Conservation (phyloP, 192 early-diverging fungal species). For the Backusella morwellensis region DNA sequence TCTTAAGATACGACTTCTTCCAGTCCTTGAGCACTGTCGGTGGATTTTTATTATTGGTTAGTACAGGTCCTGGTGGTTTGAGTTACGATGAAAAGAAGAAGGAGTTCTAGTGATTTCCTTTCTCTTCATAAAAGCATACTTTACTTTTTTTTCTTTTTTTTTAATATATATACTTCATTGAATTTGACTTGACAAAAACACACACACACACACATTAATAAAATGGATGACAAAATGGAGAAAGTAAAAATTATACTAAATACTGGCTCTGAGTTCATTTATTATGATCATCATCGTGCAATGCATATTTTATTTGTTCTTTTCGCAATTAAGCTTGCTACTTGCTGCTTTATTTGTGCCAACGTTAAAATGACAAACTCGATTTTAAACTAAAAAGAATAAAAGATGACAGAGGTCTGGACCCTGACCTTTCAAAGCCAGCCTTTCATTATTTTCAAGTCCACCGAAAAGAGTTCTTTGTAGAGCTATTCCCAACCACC, state of each 20-base stretch:
- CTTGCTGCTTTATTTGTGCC: neutral
- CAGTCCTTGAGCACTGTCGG: slow-evolving; percentile 98
- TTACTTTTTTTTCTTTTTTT: neutral
- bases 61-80: slow-evolving; percentile 88
- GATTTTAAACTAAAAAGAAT: neutral
- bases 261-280: neutral
- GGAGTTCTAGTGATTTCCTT: slow-evolving; percentile 58
- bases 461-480: too few species aligned
- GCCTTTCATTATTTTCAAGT: neutral
- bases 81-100: slow-evolving; percentile 98
- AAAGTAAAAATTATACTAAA: neutral
- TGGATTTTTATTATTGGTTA: slow-evolving; percentile 91
- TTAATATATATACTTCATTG: neutral
- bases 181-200: neutral
- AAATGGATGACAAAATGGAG: neutral
- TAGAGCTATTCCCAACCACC: too few species aligned
- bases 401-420: neutral
- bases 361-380: neutral
- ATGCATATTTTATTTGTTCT: neutral
- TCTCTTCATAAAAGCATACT: slow-evolving; percentile 7
- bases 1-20: slow-evolving; percentile 98
- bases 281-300: neutral
- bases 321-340: neutral
- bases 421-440: neutral
- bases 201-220: neutral